These are phyloP conservation scores for Penicillium rolfsii DNA, from an alignment of 2,329 filamentous ascomycete species.

Conservation along the genomic window DNA sequence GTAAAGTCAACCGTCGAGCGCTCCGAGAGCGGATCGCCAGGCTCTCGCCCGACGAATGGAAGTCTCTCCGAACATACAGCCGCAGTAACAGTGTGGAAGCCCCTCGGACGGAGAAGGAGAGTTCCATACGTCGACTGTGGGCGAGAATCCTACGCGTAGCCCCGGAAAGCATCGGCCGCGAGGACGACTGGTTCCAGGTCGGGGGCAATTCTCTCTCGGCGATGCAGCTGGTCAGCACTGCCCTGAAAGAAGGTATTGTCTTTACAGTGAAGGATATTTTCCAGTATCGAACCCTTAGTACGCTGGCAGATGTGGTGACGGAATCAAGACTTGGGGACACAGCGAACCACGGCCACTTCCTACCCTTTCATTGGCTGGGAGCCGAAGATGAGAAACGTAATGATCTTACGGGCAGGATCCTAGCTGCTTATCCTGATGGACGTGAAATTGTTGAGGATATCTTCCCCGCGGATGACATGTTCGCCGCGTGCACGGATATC, in stretches of 20 bases:
- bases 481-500: neutral
- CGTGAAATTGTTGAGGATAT: neutral
- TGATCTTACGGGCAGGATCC: neutral
- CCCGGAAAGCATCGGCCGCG: neutral
- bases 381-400: neutral
- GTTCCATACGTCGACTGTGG: neutral
- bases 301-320: neutral
- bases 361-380: neutral
- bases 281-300: neutral
- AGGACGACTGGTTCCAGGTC: neutral
- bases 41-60: neutral
- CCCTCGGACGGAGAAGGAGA: neutral
- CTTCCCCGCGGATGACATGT: neutral
- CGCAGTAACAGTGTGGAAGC: neutral
- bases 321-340: neutral
- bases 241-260: neutral
- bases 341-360: neutral
- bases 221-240: neutral
- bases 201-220: slow-evolving; percentile 1
- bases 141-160: neutral
- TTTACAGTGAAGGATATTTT: neutral
- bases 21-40: neutral
- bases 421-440: neutral
- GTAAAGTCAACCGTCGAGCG: neutral
- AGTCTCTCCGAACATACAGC: neutral